phyloP scores from a whole-genome alignment of 140 eudicot species.

The Senecio squalidus region DNA sequence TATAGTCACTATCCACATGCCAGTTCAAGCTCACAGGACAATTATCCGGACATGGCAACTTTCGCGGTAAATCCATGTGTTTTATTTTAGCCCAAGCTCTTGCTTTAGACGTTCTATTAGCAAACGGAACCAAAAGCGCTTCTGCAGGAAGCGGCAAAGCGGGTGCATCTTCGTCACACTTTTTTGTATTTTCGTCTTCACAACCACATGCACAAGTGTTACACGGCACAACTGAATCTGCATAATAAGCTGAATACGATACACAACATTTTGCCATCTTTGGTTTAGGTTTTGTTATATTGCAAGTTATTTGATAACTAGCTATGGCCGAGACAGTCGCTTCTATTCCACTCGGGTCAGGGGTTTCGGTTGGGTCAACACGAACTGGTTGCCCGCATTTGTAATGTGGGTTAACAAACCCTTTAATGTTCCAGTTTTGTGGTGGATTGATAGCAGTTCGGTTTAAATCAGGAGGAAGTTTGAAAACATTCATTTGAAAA shows the following conservation, averaged over 20 bases:
- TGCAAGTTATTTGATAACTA: conserved; percentile 66
- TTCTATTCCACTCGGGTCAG: conserved; percentile 55
- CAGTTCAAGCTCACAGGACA: conserved; percentile 78
- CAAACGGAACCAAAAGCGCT: conserved; percentile 33
- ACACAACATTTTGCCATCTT: conserved; percentile 64
- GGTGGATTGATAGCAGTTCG: conserved; percentile 79
- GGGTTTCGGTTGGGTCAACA: conserved; percentile 62
- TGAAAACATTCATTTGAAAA: conserved; percentile 67
- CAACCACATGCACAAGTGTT: conserved; percentile 91
- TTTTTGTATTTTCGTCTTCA: conserved; percentile 20
- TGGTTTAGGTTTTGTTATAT: conserved; percentile 70
- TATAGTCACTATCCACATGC: conserved; percentile 63
- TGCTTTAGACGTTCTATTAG: conserved; percentile 49
- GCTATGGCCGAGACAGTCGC: conserved; percentile 47
- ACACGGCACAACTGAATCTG: conserved; percentile 66
- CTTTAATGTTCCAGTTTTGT: conserved; percentile 68
- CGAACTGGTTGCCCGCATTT: conserved; percentile 67
- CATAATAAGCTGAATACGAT: conserved; percentile 78
- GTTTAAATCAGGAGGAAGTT: conserved; percentile 87
- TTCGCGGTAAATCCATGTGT: conserved; percentile 38
- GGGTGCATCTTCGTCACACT: conserved; percentile 35
- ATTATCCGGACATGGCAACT: conserved; percentile 70
- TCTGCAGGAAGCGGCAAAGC: conserved; percentile 51
- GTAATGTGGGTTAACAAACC: conserved; percentile 58
- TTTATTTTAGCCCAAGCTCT: conserved; percentile 51